These are phyloP conservation scores for Suhomyces bokatorum DNA, from an alignment of 1,139 yeast genomes.

Conservation along the genomic window DNA sequence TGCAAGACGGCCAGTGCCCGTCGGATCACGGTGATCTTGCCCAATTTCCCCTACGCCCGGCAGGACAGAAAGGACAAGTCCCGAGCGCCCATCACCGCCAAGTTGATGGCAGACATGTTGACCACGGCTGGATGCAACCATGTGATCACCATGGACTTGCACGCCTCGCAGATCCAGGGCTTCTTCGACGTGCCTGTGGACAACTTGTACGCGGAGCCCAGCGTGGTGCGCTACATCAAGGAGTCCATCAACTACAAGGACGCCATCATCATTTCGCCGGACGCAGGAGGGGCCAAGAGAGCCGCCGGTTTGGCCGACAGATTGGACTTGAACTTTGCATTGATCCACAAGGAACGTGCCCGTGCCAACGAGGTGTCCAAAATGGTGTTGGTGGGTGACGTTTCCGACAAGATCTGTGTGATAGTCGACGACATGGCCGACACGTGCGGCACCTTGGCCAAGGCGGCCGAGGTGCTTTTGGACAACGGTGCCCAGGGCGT, in stretches of 20 bases:
- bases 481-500: conserved; percentile 82
- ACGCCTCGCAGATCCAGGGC: conserved; percentile 97
- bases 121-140: conserved; percentile 97
- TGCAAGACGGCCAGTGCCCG: conserved; percentile 95
- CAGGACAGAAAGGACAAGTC: conserved; percentile 96
- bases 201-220: conserved; percentile 93
- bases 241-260: conserved; percentile 64
- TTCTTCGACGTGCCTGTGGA: conserved; percentile 96
- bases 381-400: conserved; percentile 98
- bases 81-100: conserved; percentile 96
- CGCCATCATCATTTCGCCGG: conserved; percentile 89
- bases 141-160: conserved; percentile 96
- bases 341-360: conserved; percentile 95
- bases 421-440: conserved; percentile 99
- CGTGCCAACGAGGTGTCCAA: conserved; percentile 91
- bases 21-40: conserved; percentile 91
- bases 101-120: conserved; percentile 90
- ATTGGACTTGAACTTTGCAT: conserved; percentile 88
- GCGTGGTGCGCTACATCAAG: conserved; percentile 82
- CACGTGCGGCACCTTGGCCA: conserved; percentile 94
- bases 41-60: conserved; percentile 95
- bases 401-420: conserved; percentile 79
- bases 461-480: conserved; percentile 88
- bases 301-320: conserved; percentile 96
- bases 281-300: conserved; percentile 98